Evolutionary conservation across 1,139 yeast genomes (phyloP).

Genomic region (Protomyces lactucae-debilis): DNA sequence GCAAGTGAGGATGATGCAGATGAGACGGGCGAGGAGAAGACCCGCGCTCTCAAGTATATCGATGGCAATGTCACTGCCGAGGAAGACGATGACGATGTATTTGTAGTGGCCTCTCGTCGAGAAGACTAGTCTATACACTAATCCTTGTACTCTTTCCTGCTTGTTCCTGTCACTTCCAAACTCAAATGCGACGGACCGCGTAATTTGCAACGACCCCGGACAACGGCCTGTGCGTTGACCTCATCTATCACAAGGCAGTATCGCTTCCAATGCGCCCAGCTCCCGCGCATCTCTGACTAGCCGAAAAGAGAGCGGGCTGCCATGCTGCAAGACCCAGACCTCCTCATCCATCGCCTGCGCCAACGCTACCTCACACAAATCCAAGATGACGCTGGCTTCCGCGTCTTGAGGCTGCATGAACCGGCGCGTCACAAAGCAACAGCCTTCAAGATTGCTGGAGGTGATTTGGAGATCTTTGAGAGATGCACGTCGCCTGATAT

Average conservation of each 20-base stretch:
- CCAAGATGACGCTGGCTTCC: conserved; percentile 33
- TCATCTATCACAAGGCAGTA: too few species aligned
- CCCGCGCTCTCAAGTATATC: not conserved
- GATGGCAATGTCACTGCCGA: not conserved
- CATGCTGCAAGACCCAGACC: conserved; percentile 25
- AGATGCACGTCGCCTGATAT: conserved; percentile 25
- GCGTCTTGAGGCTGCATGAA: conserved; percentile 30
- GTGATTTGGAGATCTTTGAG: conserved; percentile 12
- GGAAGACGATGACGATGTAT: not conserved
- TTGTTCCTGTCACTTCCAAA: too few species aligned
- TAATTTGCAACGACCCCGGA: too few species aligned
- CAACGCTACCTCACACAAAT: conserved; percentile 30
- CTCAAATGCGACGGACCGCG: too few species aligned
- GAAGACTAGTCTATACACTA: not conserved
- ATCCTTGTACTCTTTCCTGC: too few species aligned
- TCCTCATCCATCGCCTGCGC: conserved; percentile 31
- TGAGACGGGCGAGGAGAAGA: not conserved
- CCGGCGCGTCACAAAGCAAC: conserved; percentile 6
- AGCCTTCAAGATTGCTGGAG: conserved; percentile 19
- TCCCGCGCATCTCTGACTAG: not conserved
- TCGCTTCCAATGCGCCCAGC: too few species aligned
- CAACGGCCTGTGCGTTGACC: too few species aligned
- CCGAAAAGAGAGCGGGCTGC: not conserved
- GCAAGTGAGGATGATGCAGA: not conserved
- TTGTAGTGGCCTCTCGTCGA: not conserved